Base-by-base conservation (phyloP, 1,284 basidiomycete genomes). In the Cryptococcus sp. region DNA sequence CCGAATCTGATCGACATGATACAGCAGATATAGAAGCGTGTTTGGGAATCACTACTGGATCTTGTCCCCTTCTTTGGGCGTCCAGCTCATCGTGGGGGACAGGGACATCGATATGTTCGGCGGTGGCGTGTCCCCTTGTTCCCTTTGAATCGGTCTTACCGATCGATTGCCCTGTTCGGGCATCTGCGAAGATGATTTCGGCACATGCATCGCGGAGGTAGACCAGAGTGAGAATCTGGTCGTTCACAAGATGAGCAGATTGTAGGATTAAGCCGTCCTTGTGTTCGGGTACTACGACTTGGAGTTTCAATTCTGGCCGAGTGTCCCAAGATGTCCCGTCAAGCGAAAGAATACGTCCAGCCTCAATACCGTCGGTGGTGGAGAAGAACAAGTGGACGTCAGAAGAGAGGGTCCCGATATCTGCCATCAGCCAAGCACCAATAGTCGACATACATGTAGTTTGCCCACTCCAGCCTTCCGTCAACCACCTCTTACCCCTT, bases 131-230 rank as follows among this genome's bases (percentile, higher is more conserved):
- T 9, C 55, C 58, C 28, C 46, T 47, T 10, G 58, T 60, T 4
- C 48, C 58, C 5, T 46, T 19, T 9, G 45, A 43, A 44, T 57
- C 50, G 25, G 55, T 31, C 14, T 49, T 37, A n/a, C 58, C 58
- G n/a, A 60, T 51, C 36, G 44, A 41, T n/a, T 37, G 22, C n/a
- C 58, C 58, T 7, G 55, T 60, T 9, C 49, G 37, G 10, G 53
- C 58, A 36, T 60, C 52, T 21, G 46, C 47, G 31, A 60, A 60
- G 16, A 54, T 45, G 11, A 57, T 53, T 7, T 52, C 53, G 4
- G 58, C 58, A 37, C 58, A 60, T 28, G 58, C 58, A 31, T 60
- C 49, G n/a, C 50, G 43, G 18, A 60, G 53, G 46, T 60, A 60
- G 32, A 57, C 41, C 2, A 60, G 43, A 31, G 54, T 47, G 46